These are phyloP conservation scores for Austroboletus novae-zelandiae DNA, from an alignment of 1,284 basidiomycete genomes.

Conservation along the genomic window DNA sequence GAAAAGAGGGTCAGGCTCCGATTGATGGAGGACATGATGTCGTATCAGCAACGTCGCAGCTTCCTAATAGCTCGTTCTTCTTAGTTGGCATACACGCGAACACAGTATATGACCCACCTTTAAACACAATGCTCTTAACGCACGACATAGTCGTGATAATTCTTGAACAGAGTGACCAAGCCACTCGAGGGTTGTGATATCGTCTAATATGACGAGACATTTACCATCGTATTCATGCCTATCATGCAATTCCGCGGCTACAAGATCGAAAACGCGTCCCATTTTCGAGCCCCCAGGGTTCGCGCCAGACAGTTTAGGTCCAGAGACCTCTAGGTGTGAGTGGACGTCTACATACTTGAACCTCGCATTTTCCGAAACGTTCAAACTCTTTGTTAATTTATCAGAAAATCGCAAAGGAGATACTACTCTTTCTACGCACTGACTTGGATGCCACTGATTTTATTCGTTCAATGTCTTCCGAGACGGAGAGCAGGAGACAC, in stretches of 20 bases:
- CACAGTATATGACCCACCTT: constrained; percentile 40
- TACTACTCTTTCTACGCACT: constrained; percentile 36
- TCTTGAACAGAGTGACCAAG: constrained; percentile 52
- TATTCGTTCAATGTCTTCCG: constrained; percentile 56
- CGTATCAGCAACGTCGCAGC: constrained; percentile 55
- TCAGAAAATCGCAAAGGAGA: neutral
- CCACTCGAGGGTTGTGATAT: constrained; percentile 65
- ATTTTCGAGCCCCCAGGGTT: constrained; percentile 23
- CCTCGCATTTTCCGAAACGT: constrained; percentile 45
- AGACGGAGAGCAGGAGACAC: constrained; percentile 55
- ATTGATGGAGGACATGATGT: constrained; percentile 55
- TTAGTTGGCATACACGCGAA: neutral
- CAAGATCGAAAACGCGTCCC: constrained; percentile 34
- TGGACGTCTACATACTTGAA: constrained; percentile 52
- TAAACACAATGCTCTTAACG: constrained; percentile 50
- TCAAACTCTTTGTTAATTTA: constrained; percentile 45
- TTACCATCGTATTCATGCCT: constrained; percentile 6
- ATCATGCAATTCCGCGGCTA: constrained; percentile 20
- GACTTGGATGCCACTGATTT: constrained; percentile 59
- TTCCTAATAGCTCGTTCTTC: constrained; percentile 32
- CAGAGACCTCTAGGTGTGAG: constrained; percentile 13
- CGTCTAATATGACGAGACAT: constrained; percentile 63
- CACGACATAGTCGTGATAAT: constrained; percentile 54
- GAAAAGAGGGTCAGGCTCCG: constrained; percentile 58
- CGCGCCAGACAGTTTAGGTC: constrained; percentile 13